Percentiles rank a stretch among this genome's conserved stretches.
These are phyloP conservation scores for Gloeopeniophorella convolvens DNA, from an alignment of 768 basidiomycete genomes.

Conservation along the genomic window DNA sequence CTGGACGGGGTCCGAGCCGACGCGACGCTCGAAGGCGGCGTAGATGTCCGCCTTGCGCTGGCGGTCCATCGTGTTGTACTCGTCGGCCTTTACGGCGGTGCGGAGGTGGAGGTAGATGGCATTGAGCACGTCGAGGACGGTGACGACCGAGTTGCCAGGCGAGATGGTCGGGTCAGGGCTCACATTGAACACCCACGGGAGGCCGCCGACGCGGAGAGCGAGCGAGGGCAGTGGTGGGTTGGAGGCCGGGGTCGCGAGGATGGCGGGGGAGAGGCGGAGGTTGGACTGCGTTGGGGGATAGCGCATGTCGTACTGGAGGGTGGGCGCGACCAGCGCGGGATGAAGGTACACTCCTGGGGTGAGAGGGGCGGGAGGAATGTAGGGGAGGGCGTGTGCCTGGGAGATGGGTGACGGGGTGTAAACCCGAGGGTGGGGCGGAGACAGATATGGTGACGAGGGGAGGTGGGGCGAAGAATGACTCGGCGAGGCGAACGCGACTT, in stretches of 20 bases:
- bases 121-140: constrained; percentile 1
- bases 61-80: constrained; percentile 1
- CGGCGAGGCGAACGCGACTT: constrained; percentile 8
- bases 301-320: constrained; percentile 1
- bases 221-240: not conserved
- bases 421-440: not conserved
- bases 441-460: not conserved
- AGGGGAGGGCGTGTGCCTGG: not conserved
- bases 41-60: not conserved
- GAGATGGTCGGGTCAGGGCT: not conserved
- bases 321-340: not conserved
- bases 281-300: not conserved
- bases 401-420: constrained; percentile 2
- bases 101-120: constrained; percentile 5
- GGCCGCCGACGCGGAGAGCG: not conserved
- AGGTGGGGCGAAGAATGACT: not conserved
- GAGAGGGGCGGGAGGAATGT: not conserved
- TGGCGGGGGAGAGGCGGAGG: not conserved
- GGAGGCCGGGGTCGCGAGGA: not conserved
- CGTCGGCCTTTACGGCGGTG: not conserved
- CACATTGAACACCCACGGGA: constrained; percentile 3
- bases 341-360: not conserved
- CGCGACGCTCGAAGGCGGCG: constrained; percentile 1
- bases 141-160: constrained; percentile 2
- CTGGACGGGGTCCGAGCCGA: not conserved